Base-by-base conservation (phyloP, 202 grass and related monocot genomes). In the Hordeum pubiflorum region DNA sequence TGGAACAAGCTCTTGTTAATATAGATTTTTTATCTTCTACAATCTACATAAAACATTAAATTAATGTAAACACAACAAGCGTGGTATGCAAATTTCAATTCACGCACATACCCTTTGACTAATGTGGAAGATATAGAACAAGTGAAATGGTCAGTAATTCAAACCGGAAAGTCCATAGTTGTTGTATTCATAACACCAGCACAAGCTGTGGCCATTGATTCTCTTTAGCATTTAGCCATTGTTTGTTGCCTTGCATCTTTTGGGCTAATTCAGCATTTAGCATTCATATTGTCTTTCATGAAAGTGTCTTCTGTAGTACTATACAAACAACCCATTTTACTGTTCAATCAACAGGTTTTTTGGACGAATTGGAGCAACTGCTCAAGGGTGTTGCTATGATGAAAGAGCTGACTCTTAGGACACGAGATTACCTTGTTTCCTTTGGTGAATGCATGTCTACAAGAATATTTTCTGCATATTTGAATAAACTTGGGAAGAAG, bases 361-460 rank as follows among this genome's bases (percentile, higher is more conserved):
- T 73, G 70, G 70, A 73, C 4, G 70, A 73, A 34, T 73, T 73
- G 70, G 70, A 73, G 52, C 70, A 73, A 54, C 70, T 73, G 52
- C 70, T 73, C 20, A 73, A 73, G 70, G 70, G 70, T 46, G 70
- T 73, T 73, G 70, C 70, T 73, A 73, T 73, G 70, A 73, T 73
- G 70, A 73, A 73, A 73, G 70, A 73, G 70, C 9, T 73, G 26
- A 73, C 70, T 20, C 70, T 32, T 4, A 73, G 70, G 27, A 73
- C 70, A 73, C 70, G 70, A 54, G 70, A 73, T 73, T 73, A 73
- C 17, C 70, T 73, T 54, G 70, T 73, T 21, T 73, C 70, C 44
- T 73, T 73, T 73, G 70, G 70, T 33, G 70, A 73, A 73, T 73
- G 70, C 44, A 73, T 73, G 70, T 73, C 70, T 20, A 73, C 70